Evolutionary conservation across 2,329 filamentous ascomycete genomes (phyloP).

Genomic region (Botrytis galanthina): DNA sequence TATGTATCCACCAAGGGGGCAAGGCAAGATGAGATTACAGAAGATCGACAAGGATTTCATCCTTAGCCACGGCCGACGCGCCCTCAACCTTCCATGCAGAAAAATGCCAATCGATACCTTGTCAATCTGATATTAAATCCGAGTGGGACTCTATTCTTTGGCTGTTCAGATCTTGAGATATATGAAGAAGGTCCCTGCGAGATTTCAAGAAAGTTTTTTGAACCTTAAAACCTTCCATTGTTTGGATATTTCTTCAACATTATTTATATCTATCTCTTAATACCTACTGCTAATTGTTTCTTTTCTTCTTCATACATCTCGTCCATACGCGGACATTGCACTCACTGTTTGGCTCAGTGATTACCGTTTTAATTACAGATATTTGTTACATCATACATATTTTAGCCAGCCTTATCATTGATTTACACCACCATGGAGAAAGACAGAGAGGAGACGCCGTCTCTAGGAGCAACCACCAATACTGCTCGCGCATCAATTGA

Average conservation of each 20-base stretch:
- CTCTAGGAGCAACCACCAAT: constrained; percentile 5
- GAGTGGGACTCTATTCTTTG: neutral
- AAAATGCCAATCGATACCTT: neutral
- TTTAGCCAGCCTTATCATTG: neutral
- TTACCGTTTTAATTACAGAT: neutral
- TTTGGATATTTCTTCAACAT: neutral
- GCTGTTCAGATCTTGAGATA: neutral
- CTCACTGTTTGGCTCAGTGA: constrained; percentile 2
- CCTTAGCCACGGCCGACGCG: neutral
- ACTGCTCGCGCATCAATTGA: constrained; percentile 12
- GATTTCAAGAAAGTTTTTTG: neutral
- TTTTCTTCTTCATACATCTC: too few relatives aligned
- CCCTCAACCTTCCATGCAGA: constrained; percentile 7
- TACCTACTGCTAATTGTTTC: neutral
- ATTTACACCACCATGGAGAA: constrained; percentile 10
- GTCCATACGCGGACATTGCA: constrained; percentile 6
- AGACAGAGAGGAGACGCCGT: constrained; percentile 7
- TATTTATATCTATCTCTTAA: constrained; percentile 9
- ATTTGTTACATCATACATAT: neutral
- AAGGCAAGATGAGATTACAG: neutral
- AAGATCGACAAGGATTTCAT: constrained; percentile 11
- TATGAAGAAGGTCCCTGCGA: neutral
- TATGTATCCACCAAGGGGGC: constrained; percentile 1
- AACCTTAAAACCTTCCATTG: neutral
- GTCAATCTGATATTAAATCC: neutral